phyloP scores from a whole-genome alignment of 306 rosid species.

The Gillenia trifoliata region DNA sequence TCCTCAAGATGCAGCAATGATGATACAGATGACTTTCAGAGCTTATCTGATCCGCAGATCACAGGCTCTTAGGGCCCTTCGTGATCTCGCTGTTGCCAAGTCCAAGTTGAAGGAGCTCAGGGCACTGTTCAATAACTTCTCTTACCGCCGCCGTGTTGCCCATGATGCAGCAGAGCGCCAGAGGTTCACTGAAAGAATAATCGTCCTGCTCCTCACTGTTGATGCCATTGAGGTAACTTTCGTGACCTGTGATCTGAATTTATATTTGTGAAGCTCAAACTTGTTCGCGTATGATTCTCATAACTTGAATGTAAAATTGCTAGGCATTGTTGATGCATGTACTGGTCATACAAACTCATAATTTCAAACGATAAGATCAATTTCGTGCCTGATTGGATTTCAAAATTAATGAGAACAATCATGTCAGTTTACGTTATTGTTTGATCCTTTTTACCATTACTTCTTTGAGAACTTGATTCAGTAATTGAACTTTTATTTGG shows the following conservation, averaged over 20 bases:
- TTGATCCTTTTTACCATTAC: background rate
- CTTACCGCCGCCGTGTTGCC: constrained; percentile 54
- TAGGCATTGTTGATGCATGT: background rate
- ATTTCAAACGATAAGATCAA: background rate
- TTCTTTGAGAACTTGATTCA: background rate
- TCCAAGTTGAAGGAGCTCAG: constrained; percentile 80
- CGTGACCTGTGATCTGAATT: background rate
- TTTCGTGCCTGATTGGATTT: background rate
- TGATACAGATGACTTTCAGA: constrained; percentile 71
- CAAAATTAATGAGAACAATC: background rate
- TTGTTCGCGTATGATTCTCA: background rate
- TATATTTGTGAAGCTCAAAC: background rate
- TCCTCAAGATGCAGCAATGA: constrained; percentile 78
- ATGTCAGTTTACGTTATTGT: background rate
- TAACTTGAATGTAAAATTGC: background rate
- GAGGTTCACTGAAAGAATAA: constrained; percentile 74
- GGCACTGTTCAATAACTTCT: constrained; percentile 59
- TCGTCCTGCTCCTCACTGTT: constrained; percentile 85
- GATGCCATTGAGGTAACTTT: constrained; percentile 74
- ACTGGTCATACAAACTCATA: background rate
- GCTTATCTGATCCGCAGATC: constrained; percentile 76
- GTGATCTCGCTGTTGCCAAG: constrained; percentile 79
- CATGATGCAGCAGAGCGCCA: constrained; percentile 72
- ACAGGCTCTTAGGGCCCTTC: constrained; percentile 73
- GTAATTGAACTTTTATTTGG: background rate